Evolutionary conservation across 2,329 filamentous ascomycete genomes (phyloP).

Genomic region (Verruconis gallopava): DNA sequence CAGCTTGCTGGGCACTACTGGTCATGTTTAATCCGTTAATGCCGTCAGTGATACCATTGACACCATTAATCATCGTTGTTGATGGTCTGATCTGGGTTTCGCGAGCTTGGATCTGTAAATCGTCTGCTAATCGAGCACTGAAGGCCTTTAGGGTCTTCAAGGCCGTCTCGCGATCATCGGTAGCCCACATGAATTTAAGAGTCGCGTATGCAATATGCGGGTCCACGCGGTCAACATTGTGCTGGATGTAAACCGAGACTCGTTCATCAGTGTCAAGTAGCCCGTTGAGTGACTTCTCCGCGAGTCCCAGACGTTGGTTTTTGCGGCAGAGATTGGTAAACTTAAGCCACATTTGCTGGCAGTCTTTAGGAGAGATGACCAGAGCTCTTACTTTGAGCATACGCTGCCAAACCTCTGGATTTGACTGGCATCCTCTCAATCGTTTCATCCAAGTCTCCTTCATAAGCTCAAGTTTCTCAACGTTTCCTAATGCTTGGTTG

Average conservation of each 20-base stretch:
- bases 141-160: constrained; percentile 50
- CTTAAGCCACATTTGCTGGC: constrained; percentile 99
- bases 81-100: constrained; percentile 11
- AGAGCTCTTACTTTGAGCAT: constrained; percentile 92
- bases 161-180: constrained; percentile 52
- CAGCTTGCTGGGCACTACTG: constrained; percentile 1
- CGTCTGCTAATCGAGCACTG: constrained; percentile 45
- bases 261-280: constrained; percentile 62
- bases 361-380: constrained; percentile 82
- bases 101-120: constrained; percentile 33
- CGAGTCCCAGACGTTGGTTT: constrained; percentile 83
- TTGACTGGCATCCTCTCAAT: constrained; percentile 86
- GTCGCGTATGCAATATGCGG: constrained; percentile 92
- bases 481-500: constrained; percentile 50
- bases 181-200: constrained; percentile 93
- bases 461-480: constrained; percentile 81
- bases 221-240: constrained; percentile 34
- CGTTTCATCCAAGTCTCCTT: constrained; percentile 91
- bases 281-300: constrained; percentile 86
- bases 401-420: constrained; percentile 95
- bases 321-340: constrained; percentile 97
- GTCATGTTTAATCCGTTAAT: constrained; percentile 30
- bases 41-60: constrained; percentile 27
- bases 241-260: constrained; percentile 35
- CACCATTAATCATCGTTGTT: constrained; percentile 24